A percentile compares a stretch with the other conserved stretches of the same genome.
phyloP scores from a whole-genome alignment of 305 asterid species.

The Fraxinus angustifolia region DNA sequence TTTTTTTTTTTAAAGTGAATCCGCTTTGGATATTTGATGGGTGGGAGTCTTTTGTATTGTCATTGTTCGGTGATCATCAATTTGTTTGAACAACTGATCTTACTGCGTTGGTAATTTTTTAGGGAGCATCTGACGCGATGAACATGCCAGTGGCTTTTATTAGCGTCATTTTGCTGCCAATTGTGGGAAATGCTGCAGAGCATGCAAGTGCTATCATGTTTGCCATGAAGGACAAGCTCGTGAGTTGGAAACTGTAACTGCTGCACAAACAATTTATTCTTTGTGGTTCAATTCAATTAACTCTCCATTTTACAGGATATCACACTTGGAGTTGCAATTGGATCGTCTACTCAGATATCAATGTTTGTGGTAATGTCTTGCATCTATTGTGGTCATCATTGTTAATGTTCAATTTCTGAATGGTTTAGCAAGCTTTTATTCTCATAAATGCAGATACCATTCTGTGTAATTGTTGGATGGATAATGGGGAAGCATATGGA shows the following conservation, averaged over 20 bases:
- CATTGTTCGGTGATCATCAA: neutral
- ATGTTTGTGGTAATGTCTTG: conserved; percentile 81
- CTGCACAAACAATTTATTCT: neutral
- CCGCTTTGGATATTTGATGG: neutral
- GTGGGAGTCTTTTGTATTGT: neutral
- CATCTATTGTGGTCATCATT: conserved; percentile 3
- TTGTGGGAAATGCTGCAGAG: conserved; percentile 96
- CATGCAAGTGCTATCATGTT: conserved; percentile 98
- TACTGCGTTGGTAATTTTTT: conserved; percentile 22
- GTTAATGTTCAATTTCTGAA: neutral
- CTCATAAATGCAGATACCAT: conserved; percentile 72
- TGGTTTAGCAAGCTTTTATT: conserved; percentile 6
- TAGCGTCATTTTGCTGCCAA: conserved; percentile 92
- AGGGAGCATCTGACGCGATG: conserved; percentile 95
- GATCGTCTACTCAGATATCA: conserved; percentile 96
- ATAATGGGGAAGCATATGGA: conserved; percentile 95
- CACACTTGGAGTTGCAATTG: conserved; percentile 94
- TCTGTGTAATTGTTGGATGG: conserved; percentile 97
- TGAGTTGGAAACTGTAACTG: conserved; percentile 36
- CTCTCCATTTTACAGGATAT: conserved; percentile 64
- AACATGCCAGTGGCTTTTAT: conserved; percentile 87
- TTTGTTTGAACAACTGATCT: neutral
- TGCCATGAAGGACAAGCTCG: conserved; percentile 98
- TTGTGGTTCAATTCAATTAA: conserved; percentile 9
- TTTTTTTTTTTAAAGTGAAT: neutral